Evolutionary conservation across 2,329 filamentous ascomycete species (phyloP).

Genomic region (Fusarium udum): DNA sequence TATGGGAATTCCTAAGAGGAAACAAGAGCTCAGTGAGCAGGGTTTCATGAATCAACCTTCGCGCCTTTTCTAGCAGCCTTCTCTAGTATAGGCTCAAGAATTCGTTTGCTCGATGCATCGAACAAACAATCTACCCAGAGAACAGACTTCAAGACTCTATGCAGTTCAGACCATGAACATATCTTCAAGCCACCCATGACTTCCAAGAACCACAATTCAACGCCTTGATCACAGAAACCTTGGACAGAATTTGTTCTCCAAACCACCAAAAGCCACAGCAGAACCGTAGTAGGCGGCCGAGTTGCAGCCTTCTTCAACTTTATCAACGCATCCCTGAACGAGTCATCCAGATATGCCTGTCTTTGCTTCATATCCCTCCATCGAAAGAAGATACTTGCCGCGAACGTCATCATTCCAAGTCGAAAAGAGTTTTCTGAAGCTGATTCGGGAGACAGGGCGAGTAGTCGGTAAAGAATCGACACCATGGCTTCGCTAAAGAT

Average conservation of each 20-base stretch:
- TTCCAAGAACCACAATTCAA: not conserved
- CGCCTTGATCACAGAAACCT: rapidly evolving
- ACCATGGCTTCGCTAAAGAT: slow-evolving; percentile 36
- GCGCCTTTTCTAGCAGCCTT: not conserved
- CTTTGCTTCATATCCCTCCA: slow-evolving; percentile 33
- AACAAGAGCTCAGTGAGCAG: not conserved
- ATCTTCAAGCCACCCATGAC: not conserved
- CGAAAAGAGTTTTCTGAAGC: slow-evolving; percentile 11
- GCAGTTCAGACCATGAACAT: slow-evolving; percentile 11
- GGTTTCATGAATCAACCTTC: no score
- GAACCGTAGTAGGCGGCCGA: not conserved
- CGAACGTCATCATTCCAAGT: slow-evolving; percentile 23
- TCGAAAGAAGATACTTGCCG: slow-evolving; percentile 23
- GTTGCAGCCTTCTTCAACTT: not conserved
- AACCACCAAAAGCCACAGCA: slow-evolving; percentile 24
- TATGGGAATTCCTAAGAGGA: not conserved
- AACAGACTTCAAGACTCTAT: slow-evolving; percentile 4
- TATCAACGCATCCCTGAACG: not conserved
- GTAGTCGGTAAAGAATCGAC: slow-evolving; percentile 22
- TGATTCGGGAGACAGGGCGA: slow-evolving; percentile 6
- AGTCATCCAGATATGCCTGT: slow-evolving; percentile 3
- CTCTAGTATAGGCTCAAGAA: not conserved
- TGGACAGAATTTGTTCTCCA: not conserved
- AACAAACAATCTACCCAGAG: slow-evolving; percentile 32
- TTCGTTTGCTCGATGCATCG: not conserved